A percentile compares a stretch with the other conserved stretches of the same genome.
Conservation (phyloP, 1,284 basidiomycete genomes). For the Pisolithus thermaeus region DNA sequence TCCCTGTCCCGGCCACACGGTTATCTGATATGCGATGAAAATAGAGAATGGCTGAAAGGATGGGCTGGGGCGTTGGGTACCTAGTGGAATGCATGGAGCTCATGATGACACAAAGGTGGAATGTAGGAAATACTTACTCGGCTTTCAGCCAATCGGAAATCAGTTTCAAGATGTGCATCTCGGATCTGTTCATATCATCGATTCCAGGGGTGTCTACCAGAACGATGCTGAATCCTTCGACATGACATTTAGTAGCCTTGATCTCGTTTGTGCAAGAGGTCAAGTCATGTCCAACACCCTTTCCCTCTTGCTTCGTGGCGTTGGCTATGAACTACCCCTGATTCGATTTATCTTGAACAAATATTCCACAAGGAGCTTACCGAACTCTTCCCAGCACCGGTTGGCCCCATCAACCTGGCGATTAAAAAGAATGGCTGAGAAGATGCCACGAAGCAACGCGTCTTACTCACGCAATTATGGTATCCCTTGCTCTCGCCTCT, state of each 20-base stretch:
- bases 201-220: constrained; percentile 20
- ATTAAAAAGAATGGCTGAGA: no score
- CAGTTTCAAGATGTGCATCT: constrained; percentile 17
- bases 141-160: constrained; percentile 22
- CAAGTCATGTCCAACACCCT: constrained; percentile 9
- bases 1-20: no score
- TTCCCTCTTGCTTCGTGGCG: constrained; percentile 3
- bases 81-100: constrained; percentile 8
- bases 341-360: not conserved
- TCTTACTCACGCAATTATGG: constrained; percentile 18
- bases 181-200: constrained; percentile 12
- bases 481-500: constrained; percentile 1
- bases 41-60: constrained; percentile 44
- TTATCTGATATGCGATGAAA: no score
- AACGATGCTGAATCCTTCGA: constrained; percentile 8
- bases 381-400: constrained; percentile 20
- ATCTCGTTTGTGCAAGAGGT: constrained; percentile 4
- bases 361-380: constrained; percentile 6
- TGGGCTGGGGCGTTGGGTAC: constrained; percentile 24
- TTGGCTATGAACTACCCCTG: constrained; percentile 21
- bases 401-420: constrained; percentile 20
- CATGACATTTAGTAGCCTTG: constrained; percentile 4
- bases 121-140: constrained; percentile 7
- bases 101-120: not conserved
- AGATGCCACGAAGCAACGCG: not conserved